These are phyloP conservation scores for Cenchrus fungigraminus DNA, from an alignment of 176 grass and related monocot species.

Conservation along the genomic window DNA sequence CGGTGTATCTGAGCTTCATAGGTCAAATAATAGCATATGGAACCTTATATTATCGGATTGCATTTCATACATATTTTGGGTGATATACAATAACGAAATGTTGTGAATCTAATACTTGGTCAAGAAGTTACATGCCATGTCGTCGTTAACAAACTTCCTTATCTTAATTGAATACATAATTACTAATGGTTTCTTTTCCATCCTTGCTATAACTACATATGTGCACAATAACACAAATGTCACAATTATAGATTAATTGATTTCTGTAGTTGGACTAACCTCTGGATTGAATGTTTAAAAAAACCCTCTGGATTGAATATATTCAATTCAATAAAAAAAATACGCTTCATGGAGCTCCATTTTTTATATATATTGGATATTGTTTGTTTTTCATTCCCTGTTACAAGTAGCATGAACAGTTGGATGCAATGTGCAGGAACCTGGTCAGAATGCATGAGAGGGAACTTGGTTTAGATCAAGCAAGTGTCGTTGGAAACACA, in stretches of 20 bases:
- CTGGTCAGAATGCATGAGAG: conserved; percentile 34
- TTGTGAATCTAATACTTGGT: background rate
- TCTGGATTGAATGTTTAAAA: no score
- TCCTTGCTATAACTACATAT: background rate
- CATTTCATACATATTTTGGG: background rate
- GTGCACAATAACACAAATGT: background rate
- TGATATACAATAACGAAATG: background rate
- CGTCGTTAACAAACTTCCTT: background rate
- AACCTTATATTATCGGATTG: background rate
- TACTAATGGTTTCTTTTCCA: background rate
- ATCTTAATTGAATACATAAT: background rate
- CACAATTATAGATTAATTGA: background rate
- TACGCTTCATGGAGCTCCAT: background rate
- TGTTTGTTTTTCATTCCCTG: background rate
- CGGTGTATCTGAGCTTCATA: conserved; percentile 64
- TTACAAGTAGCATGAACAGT: background rate
- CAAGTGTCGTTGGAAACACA: conserved; percentile 32
- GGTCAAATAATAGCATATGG: conserved; percentile 25
- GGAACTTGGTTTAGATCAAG: conserved; percentile 36
- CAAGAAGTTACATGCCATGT: background rate
- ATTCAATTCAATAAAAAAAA: background rate
- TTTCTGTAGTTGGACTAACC: background rate
- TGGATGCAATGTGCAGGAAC: conserved; percentile 23
- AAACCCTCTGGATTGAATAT: background rate
- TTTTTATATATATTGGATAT: background rate